Evolutionary conservation across 1,139 yeast genomes (phyloP), one percentile per base, ranked within the genome.

Genomic region (Suhomyces kunorum): DNA sequence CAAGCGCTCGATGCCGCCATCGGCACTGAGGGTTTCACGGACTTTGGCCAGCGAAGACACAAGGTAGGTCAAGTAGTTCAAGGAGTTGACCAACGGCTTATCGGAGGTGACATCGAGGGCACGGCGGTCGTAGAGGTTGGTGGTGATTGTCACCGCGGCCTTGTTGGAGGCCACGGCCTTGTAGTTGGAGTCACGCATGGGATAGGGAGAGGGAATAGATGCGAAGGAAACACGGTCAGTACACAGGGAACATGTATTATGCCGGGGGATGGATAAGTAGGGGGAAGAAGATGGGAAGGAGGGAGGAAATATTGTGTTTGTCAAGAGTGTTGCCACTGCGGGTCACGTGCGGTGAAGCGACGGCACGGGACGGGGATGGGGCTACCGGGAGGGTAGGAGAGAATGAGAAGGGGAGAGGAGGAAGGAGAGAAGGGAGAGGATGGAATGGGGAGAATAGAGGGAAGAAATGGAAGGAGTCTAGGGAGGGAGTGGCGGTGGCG

Each of bases 41-140:
- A 92, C 96, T 55, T 90, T 84, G 25, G 89, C 85, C 50, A 89
- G 83, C 11, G 95, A 83, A 1, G 95, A 84, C 1, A 94, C 88
- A 33, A 92, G 73, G 57, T 84, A 87, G 1, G 96, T 88, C 42
- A 92, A 72, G 64, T 89, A 95, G 61, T 92, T 90, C 50, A 92
- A 69, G 8, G 97, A 87, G 69, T 88, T 89, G 41, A 92, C 95
- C 47, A 92, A 73, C 0, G 98, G 98, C 50, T 86, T 80, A 58
- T 87, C 94, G 19, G 89, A 80, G 2, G 96, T 85, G 45, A 90
- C 87, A 60, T 92, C 98, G 43, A 92, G 72, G 0, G 98, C 98
- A 39, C 98, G 68, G 48, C 98, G 68, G 63, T 92, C 98, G 58
- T 92, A 92, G 28, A 90, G 78, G 26, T 90, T 81, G 20, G 95